Base-by-base conservation (phyloP, 306 rosid genomes). In the Parietaria judaica region DNA sequence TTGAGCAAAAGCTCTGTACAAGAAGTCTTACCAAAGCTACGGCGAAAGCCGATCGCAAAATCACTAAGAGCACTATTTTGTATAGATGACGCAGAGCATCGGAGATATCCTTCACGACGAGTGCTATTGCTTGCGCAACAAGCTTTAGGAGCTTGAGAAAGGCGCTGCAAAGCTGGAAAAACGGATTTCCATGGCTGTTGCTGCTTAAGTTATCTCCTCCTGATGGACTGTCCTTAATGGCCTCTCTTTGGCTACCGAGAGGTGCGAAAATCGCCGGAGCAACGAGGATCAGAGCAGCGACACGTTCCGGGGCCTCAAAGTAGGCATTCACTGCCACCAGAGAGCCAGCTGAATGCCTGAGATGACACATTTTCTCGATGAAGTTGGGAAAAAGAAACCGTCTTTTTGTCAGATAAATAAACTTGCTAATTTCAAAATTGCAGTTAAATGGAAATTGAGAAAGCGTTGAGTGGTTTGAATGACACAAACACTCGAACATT, bases 321-420 rank as follows among this genome's bases (percentile, higher is more conserved):
- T 88, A 91, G 34, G 95, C 67, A 70, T 88, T 76, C 17, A 88
- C 82, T 50, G 96, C 98, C 38, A 84, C 79, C 70, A 85, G 81
- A 43, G 85, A 80, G 61, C 98, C 96, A 65, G 98, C 96, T 66
- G 98, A 91, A 75, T 91, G 98, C 95, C 96, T 91, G 79, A 8
- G 38, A 76, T 39, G 47, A 60, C 54, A 79, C 55, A 43, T 65
- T 78, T 37, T 61, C 11, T 60, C 8, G 11, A 14, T 52, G 9
- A 50, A 7, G 45, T 61, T 17, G 49, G 44, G 54, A 41, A 68
- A 23, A 49, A 50, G 56, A 71, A 41, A 5, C 9, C 64, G 75
- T 47, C 48, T 63, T 70, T 60, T 54, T 54, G 72, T 65, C 7
- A 3, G 36, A 5, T 17, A 56, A 36, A 17, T 31, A 56, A 13